Evolutionary conservation across 2,329 filamentous ascomycete species (phyloP).

Genomic region (Claviceps pazoutovae): DNA sequence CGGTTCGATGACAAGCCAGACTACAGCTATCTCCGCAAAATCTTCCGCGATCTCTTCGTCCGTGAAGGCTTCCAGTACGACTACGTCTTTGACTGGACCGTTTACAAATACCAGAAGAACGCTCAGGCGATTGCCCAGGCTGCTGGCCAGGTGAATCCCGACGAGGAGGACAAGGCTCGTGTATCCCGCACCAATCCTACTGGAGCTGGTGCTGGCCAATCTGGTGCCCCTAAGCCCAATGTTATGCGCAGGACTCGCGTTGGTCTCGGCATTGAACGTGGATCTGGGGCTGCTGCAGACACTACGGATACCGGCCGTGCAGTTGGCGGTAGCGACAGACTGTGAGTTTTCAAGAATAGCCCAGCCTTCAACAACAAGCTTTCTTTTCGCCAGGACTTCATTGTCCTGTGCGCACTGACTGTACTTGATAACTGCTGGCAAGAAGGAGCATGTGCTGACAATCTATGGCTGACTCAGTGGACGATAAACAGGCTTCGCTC

Average conservation of each 20-base stretch:
- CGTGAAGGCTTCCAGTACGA: slow-evolving; percentile 99
- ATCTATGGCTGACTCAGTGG: slow-evolving; percentile 70
- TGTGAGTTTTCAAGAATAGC: slow-evolving; percentile 64
- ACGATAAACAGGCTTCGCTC: slow-evolving; percentile 75
- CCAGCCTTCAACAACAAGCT: slow-evolving; percentile 22
- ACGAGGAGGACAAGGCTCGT: slow-evolving; percentile 64
- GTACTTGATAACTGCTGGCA: slow-evolving; percentile 60
- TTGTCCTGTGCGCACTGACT: slow-evolving; percentile 73
- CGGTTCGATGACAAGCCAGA: slow-evolving; percentile 99
- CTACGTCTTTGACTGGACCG: slow-evolving; percentile 99
- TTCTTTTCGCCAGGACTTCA: slow-evolving; percentile 72
- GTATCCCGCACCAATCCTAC: slow-evolving; percentile 53
- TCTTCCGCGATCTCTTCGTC: slow-evolving; percentile 98
- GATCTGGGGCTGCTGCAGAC: slow-evolving; percentile 42
- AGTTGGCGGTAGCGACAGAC: slow-evolving; percentile 75
- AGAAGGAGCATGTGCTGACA: slow-evolving; percentile 57
- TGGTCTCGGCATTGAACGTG: slow-evolving; percentile 51
- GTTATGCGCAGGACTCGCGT: slow-evolving; percentile 59
- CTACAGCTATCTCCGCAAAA: slow-evolving; percentile 99
- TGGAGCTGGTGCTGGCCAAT: slow-evolving; percentile 50
- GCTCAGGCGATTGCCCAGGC: slow-evolving; percentile 81
- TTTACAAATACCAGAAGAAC: slow-evolving; percentile 99
- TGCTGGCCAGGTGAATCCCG: slow-evolving; percentile 50
- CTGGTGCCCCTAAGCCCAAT: slow-evolving; percentile 53
- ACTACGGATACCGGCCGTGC: slow-evolving; percentile 61